Base-by-base conservation (phyloP, 371 early-diverging fungal species). In the Chytridiales sp. region DNA sequence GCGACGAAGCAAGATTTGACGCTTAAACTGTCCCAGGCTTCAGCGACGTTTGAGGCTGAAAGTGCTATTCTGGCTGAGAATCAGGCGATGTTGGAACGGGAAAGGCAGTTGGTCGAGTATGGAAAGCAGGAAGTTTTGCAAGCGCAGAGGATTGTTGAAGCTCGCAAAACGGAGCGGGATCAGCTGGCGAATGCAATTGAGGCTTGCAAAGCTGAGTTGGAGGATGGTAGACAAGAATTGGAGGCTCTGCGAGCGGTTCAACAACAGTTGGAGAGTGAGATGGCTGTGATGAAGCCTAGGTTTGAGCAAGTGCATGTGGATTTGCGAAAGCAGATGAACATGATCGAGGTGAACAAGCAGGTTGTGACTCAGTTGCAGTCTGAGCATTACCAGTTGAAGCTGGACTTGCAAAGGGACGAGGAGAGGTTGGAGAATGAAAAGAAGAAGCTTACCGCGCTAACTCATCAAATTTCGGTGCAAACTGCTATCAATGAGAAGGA, bases 11-110 rank as follows among this genome's bases (percentile, higher is more conserved):
- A 73, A 30, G 64, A 73, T 44, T 41, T 71, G 38, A 72, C 69
- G 4, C 44, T 78, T 5, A 61, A 74, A 43, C 56, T 75, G 1
- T 56, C 71, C 2, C 69, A 68, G 46, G 42, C 62, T 6, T 55
- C 67, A 11, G 78, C 74, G 11, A 63, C 64, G n/a, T 74, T 58
- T 39, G 76, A 78, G 50, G 63, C 74, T 11, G 76, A 78, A 38
- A 38, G 47, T 21, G 58, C 48, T 13, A 65, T 70, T 36, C 61
- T 62, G 17, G 34, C 22, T 1, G 77, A 77, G 48, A 64, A 62
- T 15, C 48, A 66, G 49, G 61, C 39, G 3, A 36, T 57, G 2
- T 38, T 74, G 47, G 48, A 32, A 3, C 56, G 68, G 13, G 77
- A 77, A 43, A 43, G 47, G 43, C 64, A 64, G 48, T 32, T 49